Base-by-base conservation (phyloP, 305 asterid genomes). In the Solanum hybrid region DNA sequence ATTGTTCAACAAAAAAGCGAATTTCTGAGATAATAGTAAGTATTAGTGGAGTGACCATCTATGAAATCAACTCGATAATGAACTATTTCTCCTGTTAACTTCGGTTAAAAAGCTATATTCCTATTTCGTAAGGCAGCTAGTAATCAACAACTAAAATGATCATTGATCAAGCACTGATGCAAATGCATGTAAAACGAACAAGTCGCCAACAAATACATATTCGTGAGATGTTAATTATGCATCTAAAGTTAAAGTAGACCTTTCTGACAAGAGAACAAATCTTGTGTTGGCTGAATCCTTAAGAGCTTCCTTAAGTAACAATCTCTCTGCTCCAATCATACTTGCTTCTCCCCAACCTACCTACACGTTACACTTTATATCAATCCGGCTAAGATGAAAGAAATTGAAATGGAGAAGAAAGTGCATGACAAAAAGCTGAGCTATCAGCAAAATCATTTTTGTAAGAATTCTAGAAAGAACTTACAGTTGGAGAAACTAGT, bases 281-380 rank as follows among this genome's bases (percentile, higher is more conserved):
- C 98, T 97, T 93, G 93, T 96, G 92, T 97, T 97, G 1, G 98
- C 97, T 10, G 97, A 98, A 94, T 97, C 97, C 88, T 93, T 92
- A 88, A 97, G 97, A 92, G 99, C 99, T 92, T 92, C 97, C 87
- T 91, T 93, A 90, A 97, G 92, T 88, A 97, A 91, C 92, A 97
- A 91, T 93, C 98, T 97, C 95, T 97, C 99, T 42, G 99, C 99
- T 92, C 92, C 95, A 92, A 97, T 96, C 99, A 97, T 97, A 93
- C 96, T 97, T 69, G 98, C 93, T 92, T 95, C 97, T 93, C 99
- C 99, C 99, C 99, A 97, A 31, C 91, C 95, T 93, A 97, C 98
- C 99, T 97, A 94, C 94, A 95, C 22, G 89, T 40, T 64, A 81
- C 26, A 40, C 67, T 39, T 40, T 14, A 40, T 82, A 40, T 82